Percentiles rank a stretch among this genome's conserved stretches.
These are phyloP conservation scores for Carex myosuroides DNA, from an alignment of 176 grass and related monocot species.

Conservation along the genomic window DNA sequence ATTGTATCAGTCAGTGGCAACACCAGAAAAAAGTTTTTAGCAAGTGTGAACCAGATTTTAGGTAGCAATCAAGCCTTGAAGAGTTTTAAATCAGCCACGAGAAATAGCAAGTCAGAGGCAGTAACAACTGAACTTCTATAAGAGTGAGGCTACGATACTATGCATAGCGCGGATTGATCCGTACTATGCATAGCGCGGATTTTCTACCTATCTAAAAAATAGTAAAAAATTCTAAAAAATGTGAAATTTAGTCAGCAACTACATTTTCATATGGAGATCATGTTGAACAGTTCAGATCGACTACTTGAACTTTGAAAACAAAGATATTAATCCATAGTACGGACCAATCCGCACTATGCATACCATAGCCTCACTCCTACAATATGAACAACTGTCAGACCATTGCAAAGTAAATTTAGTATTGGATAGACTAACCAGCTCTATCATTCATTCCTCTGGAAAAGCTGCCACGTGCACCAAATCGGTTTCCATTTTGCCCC, in stretches of 20 bases:
- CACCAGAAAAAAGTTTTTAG: neutral
- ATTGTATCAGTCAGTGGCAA: neutral
- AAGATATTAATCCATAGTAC: no score
- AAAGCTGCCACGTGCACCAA: neutral
- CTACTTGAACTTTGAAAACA: no score
- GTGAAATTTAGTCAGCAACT: no score
- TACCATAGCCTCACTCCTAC: neutral
- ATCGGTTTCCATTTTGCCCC: neutral
- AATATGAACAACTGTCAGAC: neutral
- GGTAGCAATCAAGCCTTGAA: neutral
- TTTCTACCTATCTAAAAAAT: no score
- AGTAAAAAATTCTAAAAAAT: no score
- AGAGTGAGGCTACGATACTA: neutral
- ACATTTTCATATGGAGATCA: no score
- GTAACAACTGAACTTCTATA: neutral
- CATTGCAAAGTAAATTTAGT: neutral
- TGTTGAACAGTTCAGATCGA: no score
- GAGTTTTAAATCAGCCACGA: neutral
- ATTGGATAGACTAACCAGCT: conserved; percentile 7
- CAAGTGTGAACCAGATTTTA: no score
- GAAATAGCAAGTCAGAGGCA: neutral
- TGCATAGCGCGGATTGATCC: no score
- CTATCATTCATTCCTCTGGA: conserved; percentile 5
- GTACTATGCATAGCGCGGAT: no score
- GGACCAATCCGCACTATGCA: no score